Conservation (phyloP, 2,329 filamentous ascomycete genomes). For the Fusarium burgessii region DNA sequence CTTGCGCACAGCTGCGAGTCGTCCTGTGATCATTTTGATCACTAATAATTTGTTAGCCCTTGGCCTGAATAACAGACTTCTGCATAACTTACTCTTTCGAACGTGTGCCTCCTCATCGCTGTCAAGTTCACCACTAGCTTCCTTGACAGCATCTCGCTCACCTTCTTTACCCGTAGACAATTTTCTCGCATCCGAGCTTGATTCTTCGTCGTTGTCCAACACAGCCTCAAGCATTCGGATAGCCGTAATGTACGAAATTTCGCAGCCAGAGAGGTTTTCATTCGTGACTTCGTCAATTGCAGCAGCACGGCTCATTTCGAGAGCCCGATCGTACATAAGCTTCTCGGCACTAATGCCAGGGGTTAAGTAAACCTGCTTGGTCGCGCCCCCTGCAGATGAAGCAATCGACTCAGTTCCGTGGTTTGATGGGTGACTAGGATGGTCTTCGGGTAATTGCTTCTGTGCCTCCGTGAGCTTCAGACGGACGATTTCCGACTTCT, state of each 20-base stretch:
- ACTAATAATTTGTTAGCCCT: constrained; percentile 57
- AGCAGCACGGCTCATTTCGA: constrained; percentile 95
- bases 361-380: constrained; percentile 85
- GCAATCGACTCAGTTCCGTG: constrained; percentile 70
- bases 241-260: constrained; percentile 92
- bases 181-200: constrained; percentile 43
- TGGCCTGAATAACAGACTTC: background rate
- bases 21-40: constrained; percentile 71
- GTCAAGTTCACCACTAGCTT: constrained; percentile 63
- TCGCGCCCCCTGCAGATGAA: constrained; percentile 70
- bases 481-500: constrained; percentile 96
- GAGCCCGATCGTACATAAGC: constrained; percentile 95
- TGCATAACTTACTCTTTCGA: constrained; percentile 71
- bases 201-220: constrained; percentile 81
- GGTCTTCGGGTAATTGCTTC: constrained; percentile 82
- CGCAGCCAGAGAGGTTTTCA: constrained; percentile 86
- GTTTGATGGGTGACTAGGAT: constrained; percentile 87
- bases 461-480: constrained; percentile 89
- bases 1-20: constrained; percentile 67
- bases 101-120: constrained; percentile 79
- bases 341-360: constrained; percentile 94
- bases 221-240: constrained; percentile 96
- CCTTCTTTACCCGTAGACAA: constrained; percentile 55
- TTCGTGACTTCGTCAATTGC: constrained; percentile 97
- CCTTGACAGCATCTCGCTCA: constrained; percentile 53